Percentiles rank a stretch among this genome's conserved stretches.
Conservation (phyloP, 1,139 yeast genomes). For the Scheffersomyces cryptocercus region DNA sequence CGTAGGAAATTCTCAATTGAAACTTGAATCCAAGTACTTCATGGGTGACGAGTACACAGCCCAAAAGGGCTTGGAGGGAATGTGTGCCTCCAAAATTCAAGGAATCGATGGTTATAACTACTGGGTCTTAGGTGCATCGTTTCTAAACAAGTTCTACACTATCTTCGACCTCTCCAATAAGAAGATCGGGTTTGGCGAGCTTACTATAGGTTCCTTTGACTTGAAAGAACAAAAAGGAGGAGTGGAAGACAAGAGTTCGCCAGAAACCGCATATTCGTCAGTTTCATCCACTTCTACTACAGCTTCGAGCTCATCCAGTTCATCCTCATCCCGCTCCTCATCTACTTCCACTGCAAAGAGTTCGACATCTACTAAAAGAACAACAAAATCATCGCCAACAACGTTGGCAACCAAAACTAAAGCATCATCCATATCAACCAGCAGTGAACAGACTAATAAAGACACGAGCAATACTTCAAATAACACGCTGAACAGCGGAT, state of each 20-base stretch:
- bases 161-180: conserved; percentile 56
- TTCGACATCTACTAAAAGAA: conserved; percentile 1
- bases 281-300: conserved; percentile 1
- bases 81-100: conserved; percentile 68
- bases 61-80: conserved; percentile 36
- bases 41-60: conserved; percentile 48
- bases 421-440: too few species aligned
- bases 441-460: too few species aligned
- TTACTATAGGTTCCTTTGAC: conserved; percentile 4
- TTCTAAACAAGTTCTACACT: conserved; percentile 57
- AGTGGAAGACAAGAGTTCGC: too few species aligned
- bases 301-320: conserved; percentile 2
- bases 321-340: conserved; percentile 7
- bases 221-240: conserved; percentile 3
- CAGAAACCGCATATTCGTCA: too few species aligned
- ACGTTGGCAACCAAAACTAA: too few species aligned
- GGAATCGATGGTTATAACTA: conserved; percentile 40
- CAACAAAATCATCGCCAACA: too few species aligned
- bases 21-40: conserved; percentile 45
- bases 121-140: conserved; percentile 64
- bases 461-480: too few species aligned
- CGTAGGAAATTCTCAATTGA: conserved; percentile 45
- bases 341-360: conserved; percentile 3
- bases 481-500: too few species aligned
- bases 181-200: conserved; percentile 53